Base-by-base conservation (phyloP, 1,284 basidiomycete species). In the Golubevia pallescens region DNA sequence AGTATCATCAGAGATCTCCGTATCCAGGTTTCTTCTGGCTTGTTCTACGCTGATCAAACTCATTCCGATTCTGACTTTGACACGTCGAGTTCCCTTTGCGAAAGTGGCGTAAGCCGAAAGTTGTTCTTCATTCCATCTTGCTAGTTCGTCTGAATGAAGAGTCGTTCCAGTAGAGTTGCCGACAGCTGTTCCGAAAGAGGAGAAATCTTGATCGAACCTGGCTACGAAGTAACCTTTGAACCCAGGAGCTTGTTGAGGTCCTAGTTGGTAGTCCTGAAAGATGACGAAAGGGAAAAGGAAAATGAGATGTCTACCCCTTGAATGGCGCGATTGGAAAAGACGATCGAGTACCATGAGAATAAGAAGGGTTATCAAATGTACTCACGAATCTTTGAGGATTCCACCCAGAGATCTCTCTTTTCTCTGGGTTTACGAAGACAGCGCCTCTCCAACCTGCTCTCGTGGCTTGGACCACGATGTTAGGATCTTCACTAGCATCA, bases 21-120 rank as follows among this genome's bases (percentile, higher is more conserved):
- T 72, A 38, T 93, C 90, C 0, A 87, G 90, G 89, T 74, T 92
- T 87, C 87, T 92, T 56, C 90, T 86, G 0, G 93, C 93, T 75
- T 93, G 92, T 5, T 91, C 90, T 14, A 91, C 86, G 0, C 91
- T 92, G 68, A 94, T 92, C 77, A 93, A 92, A 8, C 92, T 93
- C 7, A 92, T 91, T 0, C 92, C 92, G 1, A 94, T 87, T 7
- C 92, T 88, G 5, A 92, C 89, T 16, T 90, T 87, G 38, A 93
- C 88, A 1, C 80, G 81, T 14, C 77, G 71, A 14, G 87, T 86
- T 2, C 72, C 77, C 0, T 72, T 65, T 0, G 69, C 77, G 73
- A 93, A 92, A 1, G 86, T 81, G 0, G 88, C 90, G 74, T 90
- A 93, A 0, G 87, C 92, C 16, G 90, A 88, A 2, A 93, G 83